phyloP scores from a whole-genome alignment of 805 yeast species.

The Candida berthetii region DNA sequence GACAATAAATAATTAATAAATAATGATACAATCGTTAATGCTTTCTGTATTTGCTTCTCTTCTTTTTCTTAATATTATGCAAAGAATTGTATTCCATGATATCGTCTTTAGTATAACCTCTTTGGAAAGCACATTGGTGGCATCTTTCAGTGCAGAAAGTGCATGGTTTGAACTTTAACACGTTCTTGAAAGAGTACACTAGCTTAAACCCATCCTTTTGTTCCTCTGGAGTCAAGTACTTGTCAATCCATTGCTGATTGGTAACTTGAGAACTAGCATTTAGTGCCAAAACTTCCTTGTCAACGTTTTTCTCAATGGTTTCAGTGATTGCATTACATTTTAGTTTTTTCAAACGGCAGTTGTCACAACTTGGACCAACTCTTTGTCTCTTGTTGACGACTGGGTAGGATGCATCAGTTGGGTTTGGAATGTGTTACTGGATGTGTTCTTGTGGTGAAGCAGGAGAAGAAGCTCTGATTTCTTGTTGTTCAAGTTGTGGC shows the following conservation, averaged over 20 bases:
- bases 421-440: background rate
- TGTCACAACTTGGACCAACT: slow-evolving; percentile 70
- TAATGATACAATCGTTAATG: too few relatives aligned
- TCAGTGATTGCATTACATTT: slow-evolving; percentile 66
- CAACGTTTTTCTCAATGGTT: slow-evolving; percentile 21
- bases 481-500: too few relatives aligned
- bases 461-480: too few relatives aligned
- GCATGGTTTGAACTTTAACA: slow-evolving; percentile 14
- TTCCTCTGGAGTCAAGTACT: slow-evolving; percentile 4
- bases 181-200: slow-evolving; percentile 7
- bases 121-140: slow-evolving; percentile 4
- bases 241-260: background rate
- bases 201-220: slow-evolving; percentile 5
- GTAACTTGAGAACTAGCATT: background rate
- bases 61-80: background rate
- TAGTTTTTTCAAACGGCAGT: slow-evolving; percentile 62
- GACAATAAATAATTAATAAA: too few relatives aligned
- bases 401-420: background rate
- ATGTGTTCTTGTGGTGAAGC: too few relatives aligned
- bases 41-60: background rate
- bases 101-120: slow-evolving; percentile 16
- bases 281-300: background rate
- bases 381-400: slow-evolving; percentile 44
- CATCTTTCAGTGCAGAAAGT: slow-evolving; percentile 6
- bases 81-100: slow-evolving; percentile 1